phyloP scores from a whole-genome alignment of 805 yeast genomes.

The Teunomyces kruisii region DNA sequence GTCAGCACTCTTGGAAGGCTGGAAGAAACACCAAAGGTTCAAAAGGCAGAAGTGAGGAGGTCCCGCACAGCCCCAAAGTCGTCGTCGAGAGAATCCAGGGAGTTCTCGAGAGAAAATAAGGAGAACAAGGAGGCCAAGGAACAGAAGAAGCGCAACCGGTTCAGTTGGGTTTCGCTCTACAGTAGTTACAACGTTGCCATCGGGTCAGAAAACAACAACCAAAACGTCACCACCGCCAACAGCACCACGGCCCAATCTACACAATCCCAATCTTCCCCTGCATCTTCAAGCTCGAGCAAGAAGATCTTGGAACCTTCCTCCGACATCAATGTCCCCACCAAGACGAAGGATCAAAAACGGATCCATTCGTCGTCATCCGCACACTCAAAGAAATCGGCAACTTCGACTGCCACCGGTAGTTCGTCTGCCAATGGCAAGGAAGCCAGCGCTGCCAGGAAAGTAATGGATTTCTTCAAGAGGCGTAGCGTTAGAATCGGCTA shows the following conservation, averaged over 20 bases:
- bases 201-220: conserved; percentile 6
- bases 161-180: conserved; percentile 45
- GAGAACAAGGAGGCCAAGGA: conserved; percentile 24
- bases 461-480: conserved; percentile 76
- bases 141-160: conserved; percentile 39
- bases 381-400: conserved; percentile 25
- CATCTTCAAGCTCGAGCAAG: conserved; percentile 11
- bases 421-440: conserved; percentile 46
- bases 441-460: conserved; percentile 73
- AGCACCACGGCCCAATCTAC: conserved; percentile 6
- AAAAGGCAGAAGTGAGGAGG: background rate
- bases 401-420: conserved; percentile 16
- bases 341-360: conserved; percentile 21
- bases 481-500: conserved; percentile 40
- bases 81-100: background rate
- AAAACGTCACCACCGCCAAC: conserved; percentile 8
- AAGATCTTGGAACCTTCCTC: conserved; percentile 35
- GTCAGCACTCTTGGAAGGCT: background rate
- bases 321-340: conserved; percentile 21
- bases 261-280: background rate
- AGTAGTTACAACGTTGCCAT: conserved; percentile 25
- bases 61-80: background rate
- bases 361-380: conserved; percentile 30
- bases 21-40: background rate
- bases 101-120: conserved; percentile 15